phyloP scores from a whole-genome alignment of 129 eudicot species.

The Dittrichia graveolens region DNA sequence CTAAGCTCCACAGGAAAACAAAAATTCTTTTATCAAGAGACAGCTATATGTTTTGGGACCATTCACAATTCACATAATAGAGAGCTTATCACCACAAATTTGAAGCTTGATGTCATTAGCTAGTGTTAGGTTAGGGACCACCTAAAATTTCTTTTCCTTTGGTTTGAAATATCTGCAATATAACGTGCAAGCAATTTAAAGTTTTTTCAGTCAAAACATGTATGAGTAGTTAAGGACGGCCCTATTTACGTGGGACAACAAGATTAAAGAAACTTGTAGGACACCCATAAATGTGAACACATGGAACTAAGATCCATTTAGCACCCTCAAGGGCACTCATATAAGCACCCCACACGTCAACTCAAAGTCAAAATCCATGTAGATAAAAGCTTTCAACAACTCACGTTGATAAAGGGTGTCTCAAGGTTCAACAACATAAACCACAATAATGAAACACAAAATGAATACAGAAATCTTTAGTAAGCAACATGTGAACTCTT shows the following conservation, averaged over 20 bases:
- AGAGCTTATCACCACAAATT: slow-evolving; percentile 35
- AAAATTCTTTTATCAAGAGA: slow-evolving; percentile 32
- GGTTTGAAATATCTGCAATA: slow-evolving; percentile 28
- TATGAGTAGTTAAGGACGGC: slow-evolving; percentile 9
- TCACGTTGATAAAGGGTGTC: slow-evolving; percentile 20
- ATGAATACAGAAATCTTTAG: background rate
- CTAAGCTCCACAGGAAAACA: slow-evolving; percentile 9
- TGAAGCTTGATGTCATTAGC: slow-evolving; percentile 34
- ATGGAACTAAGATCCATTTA: slow-evolving; percentile 39
- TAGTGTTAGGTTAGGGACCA: slow-evolving; percentile 50
- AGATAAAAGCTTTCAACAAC: slow-evolving; percentile 23
- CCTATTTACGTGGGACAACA: slow-evolving; percentile 30
- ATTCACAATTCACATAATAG: slow-evolving; percentile 25
- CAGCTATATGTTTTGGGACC: slow-evolving; percentile 46
- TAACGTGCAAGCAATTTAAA: slow-evolving; percentile 35
- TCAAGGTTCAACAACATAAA: slow-evolving; percentile 35
- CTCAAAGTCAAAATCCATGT: slow-evolving; percentile 24
- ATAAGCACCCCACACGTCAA: slow-evolving; percentile 45
- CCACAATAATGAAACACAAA: slow-evolving; percentile 19
- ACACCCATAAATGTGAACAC: slow-evolving; percentile 27
- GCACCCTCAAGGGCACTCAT: slow-evolving; percentile 29
- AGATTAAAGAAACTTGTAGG: slow-evolving; percentile 40
- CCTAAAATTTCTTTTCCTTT: slow-evolving; percentile 27
- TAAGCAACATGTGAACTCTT: slow-evolving; percentile 24
- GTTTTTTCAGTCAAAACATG: slow-evolving; percentile 20